A percentile compares a stretch with the other conserved stretches of the same genome.
Evolutionary conservation across 164 flowering plant genomes (phyloP).

Genomic region (Vitis vinifera): ASM3070453v1 NC_081816.1:6824501-6825000

Average conservation of each 20-base stretch:
- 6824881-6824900: neutral
- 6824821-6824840: neutral
- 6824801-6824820: neutral
- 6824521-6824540: neutral
- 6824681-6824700: neutral
- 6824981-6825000: neutral
- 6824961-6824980: neutral
- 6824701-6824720: neutral
- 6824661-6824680: neutral
- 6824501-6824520: constrained; percentile 62
- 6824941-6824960: neutral
- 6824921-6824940: neutral
- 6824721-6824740: neutral
- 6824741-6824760: neutral
- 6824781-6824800: neutral
- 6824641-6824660: neutral
- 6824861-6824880: neutral
- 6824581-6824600: neutral
- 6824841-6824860: neutral
- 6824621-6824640: neutral
- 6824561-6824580: neutral
- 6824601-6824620: neutral
- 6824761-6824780: neutral
- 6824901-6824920: neutral
- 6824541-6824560: neutral